phyloP scores from a whole-genome alignment of 805 yeast genomes.

The Lachancea sp. region DNA sequence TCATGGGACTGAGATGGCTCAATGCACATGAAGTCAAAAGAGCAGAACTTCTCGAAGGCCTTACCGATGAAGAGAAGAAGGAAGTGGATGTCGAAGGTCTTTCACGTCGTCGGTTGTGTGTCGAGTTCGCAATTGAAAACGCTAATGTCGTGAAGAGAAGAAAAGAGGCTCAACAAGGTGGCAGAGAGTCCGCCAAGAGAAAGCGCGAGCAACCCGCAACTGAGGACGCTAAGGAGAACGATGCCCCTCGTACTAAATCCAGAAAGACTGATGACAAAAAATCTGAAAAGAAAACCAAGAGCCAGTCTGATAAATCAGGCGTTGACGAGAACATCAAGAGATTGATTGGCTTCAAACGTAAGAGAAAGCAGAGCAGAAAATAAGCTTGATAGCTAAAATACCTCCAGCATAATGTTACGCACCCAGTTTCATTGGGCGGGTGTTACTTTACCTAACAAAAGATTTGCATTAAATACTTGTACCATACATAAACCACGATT shows the following conservation, averaged over 20 bases:
- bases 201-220: conserved; percentile 23
- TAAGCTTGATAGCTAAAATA: background rate
- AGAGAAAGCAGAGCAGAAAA: conserved; percentile 35
- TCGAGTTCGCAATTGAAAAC: conserved; percentile 93
- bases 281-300: conserved; percentile 17
- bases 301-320: conserved; percentile 30
- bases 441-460: background rate
- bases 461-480: conserved; percentile 4
- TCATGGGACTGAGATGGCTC: conserved; percentile 95
- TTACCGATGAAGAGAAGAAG: conserved; percentile 61
- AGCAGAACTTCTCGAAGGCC: conserved; percentile 66
- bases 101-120: conserved; percentile 71
- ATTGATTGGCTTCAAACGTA: conserved; percentile 64
- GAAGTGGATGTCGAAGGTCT: conserved; percentile 47
- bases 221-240: conserved; percentile 20
- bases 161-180: conserved; percentile 52
- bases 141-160: conserved; percentile 91
- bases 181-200: conserved; percentile 33
- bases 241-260: conserved; percentile 9
- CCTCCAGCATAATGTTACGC: background rate
- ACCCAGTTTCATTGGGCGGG: background rate
- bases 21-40: conserved; percentile 81
- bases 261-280: conserved; percentile 29
- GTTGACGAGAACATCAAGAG: conserved; percentile 52
- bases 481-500: background rate